phyloP scores from a whole-genome alignment of 257 asterid species.

The Marsdenia floribunda region DNA sequence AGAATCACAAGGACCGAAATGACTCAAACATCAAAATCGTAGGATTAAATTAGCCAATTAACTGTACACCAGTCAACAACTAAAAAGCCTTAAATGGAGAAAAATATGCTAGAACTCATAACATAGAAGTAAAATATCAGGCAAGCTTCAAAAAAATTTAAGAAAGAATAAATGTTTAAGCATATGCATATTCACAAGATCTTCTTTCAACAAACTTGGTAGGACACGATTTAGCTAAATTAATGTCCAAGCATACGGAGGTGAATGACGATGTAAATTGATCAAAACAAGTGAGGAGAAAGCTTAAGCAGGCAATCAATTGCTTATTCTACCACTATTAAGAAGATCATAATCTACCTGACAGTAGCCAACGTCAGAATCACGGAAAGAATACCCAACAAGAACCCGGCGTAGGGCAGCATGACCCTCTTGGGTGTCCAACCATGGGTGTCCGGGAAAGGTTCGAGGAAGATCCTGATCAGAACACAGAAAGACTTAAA shows the following conservation, averaged over 20 bases:
- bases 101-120: background rate
- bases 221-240: background rate
- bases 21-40: too few species aligned
- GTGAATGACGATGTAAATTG: background rate
- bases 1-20: too few species aligned
- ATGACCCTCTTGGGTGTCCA: conserved; percentile 90
- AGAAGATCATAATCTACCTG: conserved; percentile 50
- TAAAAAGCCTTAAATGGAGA: background rate
- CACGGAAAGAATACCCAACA: conserved; percentile 93
- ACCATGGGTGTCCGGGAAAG: conserved; percentile 97
- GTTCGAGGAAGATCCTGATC: conserved; percentile 94
- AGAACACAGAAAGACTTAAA: conserved; percentile 6
- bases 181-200: background rate
- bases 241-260: background rate
- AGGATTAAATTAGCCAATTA: too few species aligned
- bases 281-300: conserved; percentile 6
- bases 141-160: background rate
- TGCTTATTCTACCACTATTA: background rate
- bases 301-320: background rate
- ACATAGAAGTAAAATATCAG: background rate
- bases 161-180: background rate
- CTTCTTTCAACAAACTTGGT: background rate
- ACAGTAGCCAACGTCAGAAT: conserved; percentile 97
- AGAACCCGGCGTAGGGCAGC: conserved; percentile 95
- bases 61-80: background rate